These are phyloP conservation scores for Lomentospora prolificans DNA, from an alignment of 2,329 filamentous ascomycete species.

Conservation along the genomic window DNA sequence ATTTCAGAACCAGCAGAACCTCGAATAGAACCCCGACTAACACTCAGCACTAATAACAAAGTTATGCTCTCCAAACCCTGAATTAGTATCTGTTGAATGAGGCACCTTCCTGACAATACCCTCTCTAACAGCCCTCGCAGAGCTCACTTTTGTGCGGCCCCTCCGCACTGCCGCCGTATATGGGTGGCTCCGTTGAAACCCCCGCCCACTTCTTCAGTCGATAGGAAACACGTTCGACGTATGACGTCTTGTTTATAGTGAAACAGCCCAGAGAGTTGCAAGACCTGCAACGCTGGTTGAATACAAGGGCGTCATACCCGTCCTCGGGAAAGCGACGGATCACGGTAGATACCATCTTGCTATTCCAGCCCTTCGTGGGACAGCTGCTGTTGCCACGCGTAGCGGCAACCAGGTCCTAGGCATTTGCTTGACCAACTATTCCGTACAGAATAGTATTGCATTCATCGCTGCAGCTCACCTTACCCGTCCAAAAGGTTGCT, in stretches of 20 bases:
- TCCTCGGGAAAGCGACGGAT: constrained; percentile 21
- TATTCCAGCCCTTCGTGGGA: constrained; percentile 18
- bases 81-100: too few relatives aligned
- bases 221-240: constrained; percentile 24
- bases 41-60: too few relatives aligned
- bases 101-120: constrained; percentile 21
- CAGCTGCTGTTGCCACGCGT: too few relatives aligned
- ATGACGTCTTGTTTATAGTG: constrained; percentile 18
- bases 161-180: background rate
- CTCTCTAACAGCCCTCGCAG: constrained; percentile 27
- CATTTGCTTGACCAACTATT: background rate
- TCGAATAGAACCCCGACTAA: too few relatives aligned
- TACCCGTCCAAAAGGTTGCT: background rate
- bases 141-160: constrained; percentile 18
- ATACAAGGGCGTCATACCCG: constrained; percentile 26
- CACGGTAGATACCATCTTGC: constrained; percentile 22
- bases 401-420: background rate
- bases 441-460: background rate
- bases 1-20: too few relatives aligned
- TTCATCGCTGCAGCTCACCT: background rate
- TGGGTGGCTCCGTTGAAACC: constrained; percentile 12
- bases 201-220: constrained; percentile 27
- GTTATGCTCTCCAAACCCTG: too few relatives aligned
- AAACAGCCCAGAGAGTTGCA: constrained; percentile 20
- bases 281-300: constrained; percentile 24